These are phyloP conservation scores for Sclerotinia sclerotiorum DNA, from an alignment of 2,329 filamentous ascomycete genomes.

Conservation along the genomic window DNA sequence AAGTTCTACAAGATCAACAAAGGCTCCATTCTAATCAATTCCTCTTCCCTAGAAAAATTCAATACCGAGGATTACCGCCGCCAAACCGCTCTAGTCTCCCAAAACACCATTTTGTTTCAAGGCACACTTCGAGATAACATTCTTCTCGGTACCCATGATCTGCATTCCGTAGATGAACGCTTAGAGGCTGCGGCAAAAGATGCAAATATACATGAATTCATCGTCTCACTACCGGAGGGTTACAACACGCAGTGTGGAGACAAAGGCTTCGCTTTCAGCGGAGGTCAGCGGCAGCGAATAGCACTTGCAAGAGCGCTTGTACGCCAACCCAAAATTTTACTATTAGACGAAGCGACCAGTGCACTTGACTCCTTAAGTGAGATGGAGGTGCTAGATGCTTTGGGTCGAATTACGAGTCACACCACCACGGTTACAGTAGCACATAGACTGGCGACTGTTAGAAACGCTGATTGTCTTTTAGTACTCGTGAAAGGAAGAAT, in stretches of 20 bases:
- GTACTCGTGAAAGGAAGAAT: slow-evolving; percentile 28
- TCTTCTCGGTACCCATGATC: slow-evolving; percentile 62
- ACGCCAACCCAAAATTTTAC: slow-evolving; percentile 78
- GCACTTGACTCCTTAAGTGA: slow-evolving; percentile 74
- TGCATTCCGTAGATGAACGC: slow-evolving; percentile 53
- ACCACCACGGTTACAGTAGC: slow-evolving; percentile 76
- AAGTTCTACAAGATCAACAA: slow-evolving; percentile 84
- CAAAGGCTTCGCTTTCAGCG: slow-evolving; percentile 79
- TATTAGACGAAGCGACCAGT: slow-evolving; percentile 78
- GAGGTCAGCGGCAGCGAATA: slow-evolving; percentile 90
- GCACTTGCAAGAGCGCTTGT: slow-evolving; percentile 85
- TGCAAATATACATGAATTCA: slow-evolving; percentile 53
- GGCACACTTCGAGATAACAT: slow-evolving; percentile 67
- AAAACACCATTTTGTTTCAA: slow-evolving; percentile 51
- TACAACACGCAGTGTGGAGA: slow-evolving; percentile 81
- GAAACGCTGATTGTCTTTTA: slow-evolving; percentile 44
- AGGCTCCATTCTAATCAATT: slow-evolving; percentile 6
- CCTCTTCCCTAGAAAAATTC: background rate
- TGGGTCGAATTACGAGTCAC: slow-evolving; percentile 41
- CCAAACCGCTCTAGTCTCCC: slow-evolving; percentile 47
- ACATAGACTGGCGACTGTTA: slow-evolving; percentile 72
- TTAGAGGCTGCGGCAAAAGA: slow-evolving; percentile 48
- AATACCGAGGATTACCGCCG: background rate
- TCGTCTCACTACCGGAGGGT: slow-evolving; percentile 56
- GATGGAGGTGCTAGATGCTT: slow-evolving; percentile 73